Conservation (phyloP, 2,329 filamentous ascomycete species). For the Fusarium pseudograminearum region DNA sequence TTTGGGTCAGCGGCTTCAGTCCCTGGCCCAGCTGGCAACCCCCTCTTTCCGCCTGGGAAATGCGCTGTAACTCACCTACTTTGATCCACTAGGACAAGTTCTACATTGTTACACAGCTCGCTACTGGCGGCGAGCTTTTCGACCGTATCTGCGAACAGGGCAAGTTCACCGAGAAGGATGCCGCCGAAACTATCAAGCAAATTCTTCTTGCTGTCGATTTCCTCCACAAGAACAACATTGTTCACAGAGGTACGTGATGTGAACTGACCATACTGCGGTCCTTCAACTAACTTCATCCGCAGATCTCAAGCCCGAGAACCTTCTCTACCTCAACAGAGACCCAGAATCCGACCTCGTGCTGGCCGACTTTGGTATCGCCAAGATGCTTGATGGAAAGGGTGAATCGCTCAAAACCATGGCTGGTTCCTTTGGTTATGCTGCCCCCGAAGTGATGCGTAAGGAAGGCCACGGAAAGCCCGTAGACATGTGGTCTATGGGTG, state of each 20-base stretch:
- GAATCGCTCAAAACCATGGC: constrained; percentile 98
- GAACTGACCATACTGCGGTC: background rate
- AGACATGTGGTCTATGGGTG: constrained; percentile 99
- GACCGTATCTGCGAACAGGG: constrained; percentile 98
- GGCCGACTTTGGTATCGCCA: constrained; percentile 98
- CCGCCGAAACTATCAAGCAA: constrained; percentile 93
- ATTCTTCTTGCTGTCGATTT: constrained; percentile 94
- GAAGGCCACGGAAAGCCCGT: constrained; percentile 97
- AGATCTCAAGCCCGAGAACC: constrained; percentile 99
- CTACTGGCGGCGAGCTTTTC: constrained; percentile 95
- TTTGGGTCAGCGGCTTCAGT: constrained; percentile 4
- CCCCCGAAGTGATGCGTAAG: constrained; percentile 98
- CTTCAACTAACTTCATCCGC: constrained; percentile 11
- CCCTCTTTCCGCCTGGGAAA: constrained; percentile 4
- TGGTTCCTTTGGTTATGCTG: constrained; percentile 96
- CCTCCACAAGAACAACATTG: constrained; percentile 92
- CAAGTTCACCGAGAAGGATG: constrained; percentile 98
- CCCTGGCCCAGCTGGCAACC: constrained; percentile 3
- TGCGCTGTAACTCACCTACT: constrained; percentile 24
- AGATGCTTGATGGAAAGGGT: constrained; percentile 91
- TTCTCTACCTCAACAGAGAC: constrained; percentile 88
- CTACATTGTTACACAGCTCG: constrained; percentile 97
- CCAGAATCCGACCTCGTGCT: constrained; percentile 87
- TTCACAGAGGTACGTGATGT: constrained; percentile 81
- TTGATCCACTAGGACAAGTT: constrained; percentile 84